Evolutionary conservation across 257 asterid genomes (phyloP).

Genomic region (Salvia hispanica): DNA sequence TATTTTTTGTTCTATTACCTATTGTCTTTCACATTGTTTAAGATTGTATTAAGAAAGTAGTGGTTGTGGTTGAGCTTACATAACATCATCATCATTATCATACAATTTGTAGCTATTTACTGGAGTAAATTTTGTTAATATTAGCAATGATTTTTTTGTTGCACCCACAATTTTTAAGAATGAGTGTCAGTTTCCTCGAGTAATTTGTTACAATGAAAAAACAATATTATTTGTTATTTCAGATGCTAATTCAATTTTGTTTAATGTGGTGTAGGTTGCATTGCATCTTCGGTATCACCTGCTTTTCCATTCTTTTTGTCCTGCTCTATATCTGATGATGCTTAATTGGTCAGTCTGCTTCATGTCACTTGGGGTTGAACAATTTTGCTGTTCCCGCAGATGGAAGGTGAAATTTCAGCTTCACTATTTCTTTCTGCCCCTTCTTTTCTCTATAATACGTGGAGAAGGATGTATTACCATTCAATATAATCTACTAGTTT

Average conservation of each 20-base stretch:
- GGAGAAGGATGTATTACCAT: not conserved
- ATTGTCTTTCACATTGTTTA: no score
- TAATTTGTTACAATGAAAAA: not conserved
- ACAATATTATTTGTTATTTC: not conserved
- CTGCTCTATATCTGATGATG: conserved; percentile 32
- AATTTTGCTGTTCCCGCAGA: conserved; percentile 73
- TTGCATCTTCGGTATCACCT: conserved; percentile 25
- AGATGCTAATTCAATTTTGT: conserved; percentile 8
- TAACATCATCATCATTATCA: not conserved
- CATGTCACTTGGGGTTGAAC: conserved; percentile 85
- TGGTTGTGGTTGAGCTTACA: not conserved
- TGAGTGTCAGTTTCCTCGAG: not conserved
- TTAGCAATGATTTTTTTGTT: not conserved
- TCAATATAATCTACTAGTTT: not conserved
- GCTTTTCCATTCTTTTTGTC: conserved; percentile 28
- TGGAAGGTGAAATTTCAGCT: conserved; percentile 56
- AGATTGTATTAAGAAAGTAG: not conserved
- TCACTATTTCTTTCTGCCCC: conserved; percentile 26
- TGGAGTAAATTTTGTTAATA: not conserved
- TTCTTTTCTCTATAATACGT: conserved; percentile 10
- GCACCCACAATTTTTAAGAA: not conserved
- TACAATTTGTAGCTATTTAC: not conserved
- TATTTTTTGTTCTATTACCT: not conserved
- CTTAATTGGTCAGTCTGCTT: conserved; percentile 70
- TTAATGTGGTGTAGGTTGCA: conserved; percentile 61